A percentile compares a stretch with the other conserved stretches of the same genome.
phyloP scores from a whole-genome alignment of 2,329 filamentous ascomycete genomes.

The Septoria petroselini region DNA sequence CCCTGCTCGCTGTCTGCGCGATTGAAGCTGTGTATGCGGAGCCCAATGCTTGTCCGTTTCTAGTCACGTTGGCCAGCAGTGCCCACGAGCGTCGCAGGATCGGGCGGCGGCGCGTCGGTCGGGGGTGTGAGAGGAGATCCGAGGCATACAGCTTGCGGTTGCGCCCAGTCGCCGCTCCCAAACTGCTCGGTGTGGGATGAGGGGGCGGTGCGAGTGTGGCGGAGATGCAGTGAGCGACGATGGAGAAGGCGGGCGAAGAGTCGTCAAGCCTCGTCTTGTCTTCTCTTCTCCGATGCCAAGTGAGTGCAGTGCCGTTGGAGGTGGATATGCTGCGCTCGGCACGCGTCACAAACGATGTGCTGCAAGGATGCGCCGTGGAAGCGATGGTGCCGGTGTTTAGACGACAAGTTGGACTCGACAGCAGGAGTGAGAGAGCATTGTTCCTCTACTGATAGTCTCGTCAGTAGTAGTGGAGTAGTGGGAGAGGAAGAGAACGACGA shows the following conservation, averaged over 20 bases:
- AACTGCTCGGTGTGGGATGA: slow-evolving; percentile 19
- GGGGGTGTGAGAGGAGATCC: slow-evolving; percentile 9
- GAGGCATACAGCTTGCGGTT: slow-evolving; percentile 27
- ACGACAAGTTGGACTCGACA: too few species aligned
- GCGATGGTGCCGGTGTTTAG: background rate
- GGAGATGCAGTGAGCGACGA: slow-evolving; percentile 2
- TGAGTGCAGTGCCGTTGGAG: slow-evolving; percentile 15
- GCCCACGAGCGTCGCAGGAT: slow-evolving; percentile 20
- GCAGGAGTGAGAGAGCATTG: too few species aligned
- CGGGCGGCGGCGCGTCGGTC: slow-evolving; percentile 19
- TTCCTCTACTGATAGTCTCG: too few species aligned
- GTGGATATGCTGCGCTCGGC: slow-evolving; percentile 11
- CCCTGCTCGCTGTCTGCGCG: background rate
- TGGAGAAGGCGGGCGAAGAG: slow-evolving; percentile 16
- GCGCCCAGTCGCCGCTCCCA: slow-evolving; percentile 40
- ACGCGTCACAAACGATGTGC: slow-evolving; percentile 9
- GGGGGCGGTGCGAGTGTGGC: background rate
- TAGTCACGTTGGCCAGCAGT: slow-evolving; percentile 12
- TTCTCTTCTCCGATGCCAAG: slow-evolving; percentile 11
- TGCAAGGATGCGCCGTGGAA: slow-evolving; percentile 1
- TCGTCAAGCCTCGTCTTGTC: slow-evolving; percentile 15
- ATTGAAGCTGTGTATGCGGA: background rate
- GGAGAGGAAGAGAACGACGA: too few species aligned
- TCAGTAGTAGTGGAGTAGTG: too few species aligned
- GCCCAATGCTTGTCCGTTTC: background rate